These are phyloP conservation scores for Bothriochloa decipiens DNA, from an alignment of 176 grass and related monocot genomes.

Conservation along the genomic window DNA sequence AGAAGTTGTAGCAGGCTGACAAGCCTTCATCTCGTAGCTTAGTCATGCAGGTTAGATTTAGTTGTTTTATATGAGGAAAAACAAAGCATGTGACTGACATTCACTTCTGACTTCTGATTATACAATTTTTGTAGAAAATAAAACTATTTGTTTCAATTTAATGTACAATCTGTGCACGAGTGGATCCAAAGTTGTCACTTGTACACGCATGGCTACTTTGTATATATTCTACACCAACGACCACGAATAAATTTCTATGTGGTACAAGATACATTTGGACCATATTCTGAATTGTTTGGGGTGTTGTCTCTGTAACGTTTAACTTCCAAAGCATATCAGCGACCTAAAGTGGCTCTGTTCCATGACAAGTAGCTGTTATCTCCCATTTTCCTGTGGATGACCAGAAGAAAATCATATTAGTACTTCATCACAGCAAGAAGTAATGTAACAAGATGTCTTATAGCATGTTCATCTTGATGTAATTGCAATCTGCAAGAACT, in stretches of 20 bases:
- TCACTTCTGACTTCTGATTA: constrained; percentile 31
- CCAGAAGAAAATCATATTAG: constrained; percentile 39
- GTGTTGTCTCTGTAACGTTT: constrained; percentile 22
- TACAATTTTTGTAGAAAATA: constrained; percentile 38
- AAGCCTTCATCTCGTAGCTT: background rate
- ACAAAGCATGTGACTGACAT: background rate
- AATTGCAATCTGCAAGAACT: background rate
- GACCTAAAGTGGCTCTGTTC: constrained; percentile 60
- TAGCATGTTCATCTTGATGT: background rate
- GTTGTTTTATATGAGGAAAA: background rate
- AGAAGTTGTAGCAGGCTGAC: background rate
- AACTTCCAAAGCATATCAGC: constrained; percentile 36
- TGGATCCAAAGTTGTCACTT: constrained; percentile 10
- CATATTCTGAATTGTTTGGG: constrained; percentile 18
- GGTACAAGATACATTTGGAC: constrained; percentile 56
- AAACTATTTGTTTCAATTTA: constrained; percentile 48
- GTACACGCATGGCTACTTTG: constrained; percentile 30
- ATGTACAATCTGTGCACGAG: constrained; percentile 55
- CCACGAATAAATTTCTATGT: constrained; percentile 42
- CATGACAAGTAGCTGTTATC: constrained; percentile 82
- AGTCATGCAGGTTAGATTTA: constrained; percentile 25
- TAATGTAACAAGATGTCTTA: background rate
- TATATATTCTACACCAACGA: constrained; percentile 23
- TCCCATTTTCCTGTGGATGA: constrained; percentile 69
- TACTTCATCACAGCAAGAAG: background rate